These are phyloP conservation scores for Aureobasidium sp. DNA, from an alignment of 2,329 filamentous ascomycete genomes.

Conservation along the genomic window DNA sequence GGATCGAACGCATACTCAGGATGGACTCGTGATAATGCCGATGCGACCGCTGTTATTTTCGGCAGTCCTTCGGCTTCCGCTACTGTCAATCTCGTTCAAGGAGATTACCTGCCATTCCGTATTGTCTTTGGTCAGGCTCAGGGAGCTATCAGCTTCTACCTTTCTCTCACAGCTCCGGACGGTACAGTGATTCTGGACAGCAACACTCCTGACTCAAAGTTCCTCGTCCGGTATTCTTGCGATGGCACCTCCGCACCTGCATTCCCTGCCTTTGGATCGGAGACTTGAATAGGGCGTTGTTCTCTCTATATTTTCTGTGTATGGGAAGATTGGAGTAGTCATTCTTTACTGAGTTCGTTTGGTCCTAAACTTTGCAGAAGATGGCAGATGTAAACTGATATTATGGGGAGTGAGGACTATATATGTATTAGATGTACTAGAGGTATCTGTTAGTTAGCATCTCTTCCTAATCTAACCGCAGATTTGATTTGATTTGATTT, in stretches of 20 bases:
- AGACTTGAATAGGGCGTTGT: too few relatives aligned
- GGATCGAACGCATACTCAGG: conserved; percentile 27
- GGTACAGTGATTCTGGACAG: conserved; percentile 1
- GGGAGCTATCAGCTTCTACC: neutral
- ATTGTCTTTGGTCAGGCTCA: conserved; percentile 9
- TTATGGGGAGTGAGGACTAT: too few relatives aligned
- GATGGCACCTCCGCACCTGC: conserved; percentile 12
- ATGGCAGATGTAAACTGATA: too few relatives aligned
- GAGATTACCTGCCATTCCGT: conserved; percentile 12
- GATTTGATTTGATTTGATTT: too few relatives aligned
- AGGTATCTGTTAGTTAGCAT: too few relatives aligned
- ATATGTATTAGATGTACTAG: too few relatives aligned
- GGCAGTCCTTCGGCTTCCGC: neutral
- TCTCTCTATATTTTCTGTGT: too few relatives aligned
- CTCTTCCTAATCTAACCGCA: too few relatives aligned
- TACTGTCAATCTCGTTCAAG: neutral
- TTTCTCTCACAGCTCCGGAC: conserved; percentile 15
- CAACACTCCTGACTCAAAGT: neutral
- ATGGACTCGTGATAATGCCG: conserved; percentile 18
- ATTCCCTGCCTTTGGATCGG: conserved; percentile 5
- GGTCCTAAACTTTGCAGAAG: too few relatives aligned
- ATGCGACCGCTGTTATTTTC: too few relatives aligned
- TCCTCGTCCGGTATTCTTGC: conserved; percentile 16
- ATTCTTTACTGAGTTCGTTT: too few relatives aligned
- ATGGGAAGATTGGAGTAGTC: too few relatives aligned